Percentiles rank a stretch among this genome's conserved stretches.
These are phyloP conservation scores for Amanita phalloides DNA, from an alignment of 768 basidiomycete genomes.

Conservation along the genomic window DNA sequence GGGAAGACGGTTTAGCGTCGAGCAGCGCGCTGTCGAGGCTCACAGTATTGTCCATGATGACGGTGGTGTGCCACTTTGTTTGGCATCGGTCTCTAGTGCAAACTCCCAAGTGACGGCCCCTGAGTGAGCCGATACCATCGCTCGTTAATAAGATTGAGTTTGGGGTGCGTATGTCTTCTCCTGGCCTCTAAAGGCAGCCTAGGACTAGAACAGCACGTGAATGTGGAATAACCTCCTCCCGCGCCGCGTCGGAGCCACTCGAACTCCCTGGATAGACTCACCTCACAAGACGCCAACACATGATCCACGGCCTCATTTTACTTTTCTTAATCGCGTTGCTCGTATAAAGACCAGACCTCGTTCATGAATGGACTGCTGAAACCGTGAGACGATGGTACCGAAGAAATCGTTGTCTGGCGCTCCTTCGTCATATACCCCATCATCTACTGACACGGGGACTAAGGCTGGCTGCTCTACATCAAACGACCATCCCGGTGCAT, in stretches of 20 bases:
- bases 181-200: too few species aligned
- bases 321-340: neutral
- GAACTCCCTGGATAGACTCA: neutral
- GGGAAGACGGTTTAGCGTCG: neutral
- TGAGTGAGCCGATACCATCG: too few species aligned
- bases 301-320: neutral
- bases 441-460: neutral
- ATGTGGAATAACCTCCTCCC: neutral
- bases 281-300: too few species aligned
- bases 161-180: too few species aligned
- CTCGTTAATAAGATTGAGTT: too few species aligned
- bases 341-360: neutral
- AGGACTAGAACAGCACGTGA: too few species aligned
- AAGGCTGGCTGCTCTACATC: neutral
- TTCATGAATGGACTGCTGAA: neutral
- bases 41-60: constrained; percentile 16
- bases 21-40: constrained; percentile 7
- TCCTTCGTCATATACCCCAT: neutral
- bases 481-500: neutral
- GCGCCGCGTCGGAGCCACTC: neutral
- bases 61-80: neutral
- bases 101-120: neutral
- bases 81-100: neutral
- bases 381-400: neutral
- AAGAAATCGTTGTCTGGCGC: neutral